These are phyloP conservation scores for Dissophora globulifera DNA, from an alignment of 192 early-diverging fungal species.

Conservation along the genomic window DNA sequence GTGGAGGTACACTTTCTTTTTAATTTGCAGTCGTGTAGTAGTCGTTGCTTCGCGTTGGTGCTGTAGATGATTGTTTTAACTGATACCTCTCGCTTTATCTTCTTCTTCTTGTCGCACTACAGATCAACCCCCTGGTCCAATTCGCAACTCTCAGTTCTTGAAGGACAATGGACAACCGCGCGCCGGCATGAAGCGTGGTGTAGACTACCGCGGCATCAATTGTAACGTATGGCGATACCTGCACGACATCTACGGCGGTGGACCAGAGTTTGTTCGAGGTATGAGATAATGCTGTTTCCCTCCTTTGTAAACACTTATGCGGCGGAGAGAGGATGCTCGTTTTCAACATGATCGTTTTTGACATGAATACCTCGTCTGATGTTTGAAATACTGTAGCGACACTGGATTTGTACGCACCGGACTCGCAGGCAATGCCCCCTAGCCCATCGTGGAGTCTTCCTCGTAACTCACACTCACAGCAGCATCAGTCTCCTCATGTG, in stretches of 20 bases:
- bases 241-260: slow-evolving; percentile 51
- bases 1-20: no score
- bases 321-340: background rate
- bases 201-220: slow-evolving; percentile 55
- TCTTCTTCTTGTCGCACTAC: background rate
- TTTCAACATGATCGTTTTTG: background rate
- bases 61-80: no score
- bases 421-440: slow-evolving; percentile 8
- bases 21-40: no score
- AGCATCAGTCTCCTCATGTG: background rate
- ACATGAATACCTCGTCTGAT: background rate
- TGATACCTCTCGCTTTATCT: background rate
- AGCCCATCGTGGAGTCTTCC: background rate
- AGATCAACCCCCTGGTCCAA: slow-evolving; percentile 52
- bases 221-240: slow-evolving; percentile 49
- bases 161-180: slow-evolving; percentile 52
- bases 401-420: slow-evolving; percentile 44
- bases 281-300: background rate
- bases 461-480: background rate
- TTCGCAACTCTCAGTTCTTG: slow-evolving; percentile 52
- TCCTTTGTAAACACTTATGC: background rate
- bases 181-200: slow-evolving; percentile 56
- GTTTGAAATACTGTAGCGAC: slow-evolving; percentile 11
- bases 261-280: slow-evolving; percentile 55
- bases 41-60: no score